Evolutionary conservation across 768 basidiomycete species (phyloP).

Genomic region (Tulasnella sp.): DNA sequence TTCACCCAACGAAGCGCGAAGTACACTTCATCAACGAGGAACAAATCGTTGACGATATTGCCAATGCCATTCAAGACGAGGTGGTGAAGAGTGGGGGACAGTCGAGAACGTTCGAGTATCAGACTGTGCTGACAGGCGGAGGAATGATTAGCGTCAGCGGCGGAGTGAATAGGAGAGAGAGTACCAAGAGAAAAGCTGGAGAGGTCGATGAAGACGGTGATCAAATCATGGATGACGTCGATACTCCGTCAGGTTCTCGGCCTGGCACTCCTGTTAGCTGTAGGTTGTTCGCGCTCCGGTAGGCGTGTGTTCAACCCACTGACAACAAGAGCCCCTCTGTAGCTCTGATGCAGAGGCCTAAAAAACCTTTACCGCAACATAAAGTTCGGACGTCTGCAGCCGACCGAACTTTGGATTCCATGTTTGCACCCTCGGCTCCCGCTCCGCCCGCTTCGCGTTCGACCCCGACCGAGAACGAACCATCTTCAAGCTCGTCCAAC

Average conservation of each 20-base stretch:
- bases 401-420: conserved; percentile 90
- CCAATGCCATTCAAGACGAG: conserved; percentile 64
- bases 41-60: conserved; percentile 69
- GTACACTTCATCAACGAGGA: conserved; percentile 92
- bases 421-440: conserved; percentile 57
- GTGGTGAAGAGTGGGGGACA: conserved; percentile 49
- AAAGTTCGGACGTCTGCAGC: conserved; percentile 87
- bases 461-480: background rate
- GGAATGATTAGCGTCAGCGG: conserved; percentile 17
- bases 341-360: conserved; percentile 35
- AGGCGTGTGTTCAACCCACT: background rate
- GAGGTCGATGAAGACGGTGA: conserved; percentile 20
- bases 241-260: background rate
- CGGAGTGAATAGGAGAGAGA: background rate
- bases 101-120: conserved; percentile 43
- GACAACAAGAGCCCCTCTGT: background rate
- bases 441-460: background rate
- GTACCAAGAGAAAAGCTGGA: background rate
- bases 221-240: conserved; percentile 31
- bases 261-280: background rate
- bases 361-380: conserved; percentile 69
- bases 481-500: conserved; percentile 2
- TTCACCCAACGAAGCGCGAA: conserved; percentile 96
- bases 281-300: background rate
- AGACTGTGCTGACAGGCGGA: conserved; percentile 32